phyloP scores from a whole-genome alignment of 2,329 filamentous ascomycete genomes.

The Sporothrix pallida region DNA sequence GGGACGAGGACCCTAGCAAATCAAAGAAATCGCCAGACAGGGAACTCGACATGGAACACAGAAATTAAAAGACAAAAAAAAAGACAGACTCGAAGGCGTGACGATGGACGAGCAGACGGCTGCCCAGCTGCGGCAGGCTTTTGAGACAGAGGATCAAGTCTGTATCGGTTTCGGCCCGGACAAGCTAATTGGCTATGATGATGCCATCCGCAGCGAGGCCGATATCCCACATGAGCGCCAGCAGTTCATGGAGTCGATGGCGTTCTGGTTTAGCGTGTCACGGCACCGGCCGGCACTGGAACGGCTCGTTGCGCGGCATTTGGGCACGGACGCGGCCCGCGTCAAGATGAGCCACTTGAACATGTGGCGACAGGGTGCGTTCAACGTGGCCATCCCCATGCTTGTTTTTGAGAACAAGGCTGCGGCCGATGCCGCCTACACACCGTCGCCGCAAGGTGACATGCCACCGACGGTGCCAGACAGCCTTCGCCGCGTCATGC shows the following conservation, averaged over 20 bases:
- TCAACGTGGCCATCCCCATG: conserved; percentile 31
- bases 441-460: conserved; percentile 5
- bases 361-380: conserved; percentile 29
- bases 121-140: not conserved
- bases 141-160: conserved; percentile 4
- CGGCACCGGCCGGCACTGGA: conserved; percentile 22
- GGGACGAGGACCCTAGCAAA: not conserved
- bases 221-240: conserved; percentile 19
- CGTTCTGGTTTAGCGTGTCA: conserved; percentile 20
- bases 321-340: conserved; percentile 18
- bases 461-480: conserved; percentile 17
- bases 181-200: conserved; percentile 22
- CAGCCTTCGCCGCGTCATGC: conserved; percentile 11
- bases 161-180: conserved; percentile 18
- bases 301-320: conserved; percentile 27
- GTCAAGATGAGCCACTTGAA: conserved; percentile 27
- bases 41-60: not conserved
- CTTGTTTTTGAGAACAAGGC: conserved; percentile 16
- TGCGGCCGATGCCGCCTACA: conserved; percentile 17
- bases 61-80: not conserved
- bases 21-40: not conserved
- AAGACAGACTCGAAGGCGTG: not conserved
- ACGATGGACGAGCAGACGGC: conserved; percentile 20
- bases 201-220: conserved; percentile 22
- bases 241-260: conserved; percentile 16